phyloP scores from a whole-genome alignment of 805 yeast species.

The Myxozyma monticola region DNA sequence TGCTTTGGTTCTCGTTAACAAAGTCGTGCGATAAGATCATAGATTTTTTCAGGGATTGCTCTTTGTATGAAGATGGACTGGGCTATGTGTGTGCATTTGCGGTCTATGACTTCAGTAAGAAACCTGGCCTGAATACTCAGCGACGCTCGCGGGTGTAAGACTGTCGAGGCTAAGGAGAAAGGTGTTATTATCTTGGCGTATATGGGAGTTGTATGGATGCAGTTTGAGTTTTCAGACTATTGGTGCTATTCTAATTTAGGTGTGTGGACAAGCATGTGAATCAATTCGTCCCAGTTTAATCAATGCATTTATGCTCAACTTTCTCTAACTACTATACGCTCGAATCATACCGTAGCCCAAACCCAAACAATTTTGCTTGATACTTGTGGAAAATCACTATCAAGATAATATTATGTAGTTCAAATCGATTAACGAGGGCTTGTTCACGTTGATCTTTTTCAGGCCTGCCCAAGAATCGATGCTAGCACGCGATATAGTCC shows the following conservation, averaged over 20 bases:
- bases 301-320: no score
- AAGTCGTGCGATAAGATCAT: slow-evolving; percentile 70
- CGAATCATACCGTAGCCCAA: no score
- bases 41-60: slow-evolving; percentile 86
- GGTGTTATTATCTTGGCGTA: no score
- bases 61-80: slow-evolving; percentile 88
- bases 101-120: slow-evolving; percentile 76
- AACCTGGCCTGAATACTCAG: slow-evolving; percentile 3
- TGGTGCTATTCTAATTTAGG: no score
- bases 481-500: slow-evolving; percentile 4
- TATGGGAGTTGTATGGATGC: no score
- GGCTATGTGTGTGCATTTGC: slow-evolving; percentile 96
- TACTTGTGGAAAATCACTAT: no score
- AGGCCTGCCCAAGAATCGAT: slow-evolving; percentile 16
- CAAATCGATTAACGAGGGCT: slow-evolving; percentile 13
- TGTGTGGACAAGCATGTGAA: no score
- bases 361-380: no score
- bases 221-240: no score
- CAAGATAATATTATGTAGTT: slow-evolving; percentile 14
- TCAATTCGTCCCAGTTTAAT: no score
- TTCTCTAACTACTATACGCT: no score
- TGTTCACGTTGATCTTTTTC: slow-evolving; percentile 5
- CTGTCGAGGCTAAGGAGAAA: not conserved
- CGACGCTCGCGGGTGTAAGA: not conserved
- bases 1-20: slow-evolving; percentile 83